A percentile compares a stretch with the other conserved stretches of the same genome.
Evolutionary conservation across 768 basidiomycete species (phyloP).

Genomic region (Coprinellus aureogranulatus): DNA sequence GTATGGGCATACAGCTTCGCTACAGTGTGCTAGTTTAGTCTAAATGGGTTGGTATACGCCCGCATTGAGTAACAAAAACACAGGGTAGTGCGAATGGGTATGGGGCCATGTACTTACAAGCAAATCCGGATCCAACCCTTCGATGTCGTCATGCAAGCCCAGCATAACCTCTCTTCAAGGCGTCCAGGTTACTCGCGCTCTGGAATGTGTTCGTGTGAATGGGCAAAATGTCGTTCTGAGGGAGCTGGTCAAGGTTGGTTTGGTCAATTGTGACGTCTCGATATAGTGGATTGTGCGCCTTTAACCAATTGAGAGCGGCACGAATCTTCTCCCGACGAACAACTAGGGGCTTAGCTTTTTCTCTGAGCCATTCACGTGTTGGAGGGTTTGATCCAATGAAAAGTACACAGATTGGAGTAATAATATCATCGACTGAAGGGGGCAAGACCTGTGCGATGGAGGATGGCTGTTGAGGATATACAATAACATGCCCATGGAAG

Average conservation of each 20-base stretch:
- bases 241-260: conserved; percentile 14
- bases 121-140: too few species aligned
- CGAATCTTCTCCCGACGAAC: conserved; percentile 30
- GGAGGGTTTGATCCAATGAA: conserved; percentile 36
- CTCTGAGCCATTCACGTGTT: conserved; percentile 24
- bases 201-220: conserved; percentile 26
- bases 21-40: too few species aligned
- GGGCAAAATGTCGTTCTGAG: conserved; percentile 19
- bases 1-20: too few species aligned
- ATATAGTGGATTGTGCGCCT: conserved; percentile 35
- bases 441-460: conserved; percentile 29
- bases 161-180: too few species aligned
- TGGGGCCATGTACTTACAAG: too few species aligned
- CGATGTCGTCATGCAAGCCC: too few species aligned
- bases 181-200: conserved; percentile 5
- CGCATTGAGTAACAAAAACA: too few species aligned
- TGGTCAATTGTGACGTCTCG: conserved; percentile 25
- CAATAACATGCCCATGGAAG: conserved; percentile 37
- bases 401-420: conserved; percentile 35
- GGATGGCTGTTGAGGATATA: conserved; percentile 36
- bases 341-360: conserved; percentile 32
- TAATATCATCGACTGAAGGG: conserved; percentile 32
- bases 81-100: too few species aligned
- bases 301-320: conserved; percentile 34
- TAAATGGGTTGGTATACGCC: too few species aligned